These are phyloP conservation scores for Laburnicola sp. DNA, from an alignment of 2,329 filamentous ascomycete species.

Conservation along the genomic window DNA sequence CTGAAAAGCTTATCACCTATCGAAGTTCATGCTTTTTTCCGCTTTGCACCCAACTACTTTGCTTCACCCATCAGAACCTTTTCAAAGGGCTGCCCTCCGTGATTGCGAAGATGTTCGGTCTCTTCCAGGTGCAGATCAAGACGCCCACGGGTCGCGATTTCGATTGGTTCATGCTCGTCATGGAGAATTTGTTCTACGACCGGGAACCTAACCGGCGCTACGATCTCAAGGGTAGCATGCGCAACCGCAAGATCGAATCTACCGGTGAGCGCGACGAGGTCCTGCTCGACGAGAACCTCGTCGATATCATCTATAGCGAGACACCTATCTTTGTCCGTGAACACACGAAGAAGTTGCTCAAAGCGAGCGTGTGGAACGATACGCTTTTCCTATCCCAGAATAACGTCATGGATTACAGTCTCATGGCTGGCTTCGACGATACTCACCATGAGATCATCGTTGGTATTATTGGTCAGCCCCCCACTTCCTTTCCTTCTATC, in stretches of 20 bases:
- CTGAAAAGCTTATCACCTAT: slow-evolving; percentile 88
- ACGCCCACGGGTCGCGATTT: slow-evolving; percentile 94
- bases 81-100: slow-evolving; percentile 93
- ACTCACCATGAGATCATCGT: slow-evolving; percentile 87
- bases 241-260: slow-evolving; percentile 94
- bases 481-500: not conserved
- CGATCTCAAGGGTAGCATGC: slow-evolving; percentile 97
- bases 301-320: slow-evolving; percentile 93
- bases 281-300: slow-evolving; percentile 95
- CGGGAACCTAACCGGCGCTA: slow-evolving; percentile 78
- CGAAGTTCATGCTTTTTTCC: slow-evolving; percentile 90
- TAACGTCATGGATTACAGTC: slow-evolving; percentile 98
- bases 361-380: slow-evolving; percentile 94
- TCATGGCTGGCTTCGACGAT: slow-evolving; percentile 98
- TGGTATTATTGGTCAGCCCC: slow-evolving; percentile 72
- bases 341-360: slow-evolving; percentile 90
- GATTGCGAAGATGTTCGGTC: slow-evolving; percentile 98
- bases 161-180: slow-evolving; percentile 89
- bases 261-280: slow-evolving; percentile 97
- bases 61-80: slow-evolving; percentile 94
- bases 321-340: slow-evolving; percentile 93
- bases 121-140: slow-evolving; percentile 97
- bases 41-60: slow-evolving; percentile 96
- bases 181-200: slow-evolving; percentile 98
- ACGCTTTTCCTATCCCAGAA: slow-evolving; percentile 92